Base-by-base conservation (phyloP, 306 rosid species). In the Luffa aegyptiaca region DNA sequence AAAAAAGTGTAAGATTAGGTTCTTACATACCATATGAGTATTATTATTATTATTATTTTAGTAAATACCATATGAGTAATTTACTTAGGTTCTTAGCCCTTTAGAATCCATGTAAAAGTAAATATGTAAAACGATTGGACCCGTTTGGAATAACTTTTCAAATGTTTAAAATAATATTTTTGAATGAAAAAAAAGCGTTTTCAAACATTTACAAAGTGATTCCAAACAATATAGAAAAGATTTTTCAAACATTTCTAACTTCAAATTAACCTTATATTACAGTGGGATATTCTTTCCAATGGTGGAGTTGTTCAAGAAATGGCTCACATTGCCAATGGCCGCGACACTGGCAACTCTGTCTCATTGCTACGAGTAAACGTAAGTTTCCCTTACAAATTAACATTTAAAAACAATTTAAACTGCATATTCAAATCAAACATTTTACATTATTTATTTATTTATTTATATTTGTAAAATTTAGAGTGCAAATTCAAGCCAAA, bases 221-320 rank as follows among this genome's bases (percentile, higher is more conserved):
- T 26, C 31, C 31, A 26, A 26, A 26, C 31, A 26, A 49, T 49
- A 49, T 13, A 3, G 14, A 49, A 49, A 3, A 49, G 92, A 87
- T n/a, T 4, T 26, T 18, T 57, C 11, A 20, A 57, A 53, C 58
- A 18, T 20, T 0, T 31, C 4, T 26, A 65, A 36, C 16, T 8
- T 53, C 0, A 53, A 16, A 53, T 53, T 53, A 53, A 42, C 46
- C 46, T 42, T 3, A 2, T 35, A 18, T n/a, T 56, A 62, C 88
- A 96, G 99, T 96, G 99, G 99, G 99, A 96, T 59, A 93, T 96
- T 83, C 99, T 96, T 70, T 93, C 99, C 1, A 93, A 96, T 46
- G 98, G 98, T 2, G 97, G 98, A 78, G 88, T 82, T 45, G 98
- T 93, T 21, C 98, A 93, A 88, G 98, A 93, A 89, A 93, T 96